phyloP scores from a whole-genome alignment of 306 rosid species.

The Rosa rugosa region DNA sequence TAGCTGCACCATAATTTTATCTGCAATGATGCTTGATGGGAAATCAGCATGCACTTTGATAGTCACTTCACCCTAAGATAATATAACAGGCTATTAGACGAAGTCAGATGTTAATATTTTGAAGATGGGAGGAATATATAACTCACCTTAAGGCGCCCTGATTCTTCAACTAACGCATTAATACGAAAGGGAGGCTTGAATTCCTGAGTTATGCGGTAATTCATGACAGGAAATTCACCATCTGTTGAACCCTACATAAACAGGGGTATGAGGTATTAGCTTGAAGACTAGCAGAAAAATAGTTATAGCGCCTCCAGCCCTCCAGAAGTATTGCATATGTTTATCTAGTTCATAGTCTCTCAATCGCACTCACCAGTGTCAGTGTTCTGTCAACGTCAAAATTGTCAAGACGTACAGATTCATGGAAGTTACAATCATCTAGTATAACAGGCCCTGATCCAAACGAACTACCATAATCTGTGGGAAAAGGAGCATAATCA shows the following conservation, averaged over 20 bases:
- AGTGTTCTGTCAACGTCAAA: constrained; percentile 76
- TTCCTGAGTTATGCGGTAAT: constrained; percentile 84
- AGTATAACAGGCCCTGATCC: constrained; percentile 67
- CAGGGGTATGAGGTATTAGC: constrained; percentile 20
- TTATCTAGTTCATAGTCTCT: constrained; percentile 6
- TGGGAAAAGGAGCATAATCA: constrained; percentile 29
- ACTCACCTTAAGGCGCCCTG: constrained; percentile 70
- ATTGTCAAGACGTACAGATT: constrained; percentile 87
- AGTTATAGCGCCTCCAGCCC: neutral
- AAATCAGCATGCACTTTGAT: constrained; percentile 80
- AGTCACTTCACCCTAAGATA: constrained; percentile 76
- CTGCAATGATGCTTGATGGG: constrained; percentile 66
- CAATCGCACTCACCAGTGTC: constrained; percentile 60
- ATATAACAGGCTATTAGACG: constrained; percentile 17
- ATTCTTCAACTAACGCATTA: constrained; percentile 83
- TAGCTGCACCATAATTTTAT: constrained; percentile 67
- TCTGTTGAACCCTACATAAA: constrained; percentile 73
- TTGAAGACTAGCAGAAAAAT: constrained; percentile 7
- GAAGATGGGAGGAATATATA: constrained; percentile 14
- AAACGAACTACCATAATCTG: constrained; percentile 73
- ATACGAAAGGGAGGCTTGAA: constrained; percentile 87
- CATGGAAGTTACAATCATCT: constrained; percentile 96
- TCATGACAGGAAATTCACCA: constrained; percentile 97
- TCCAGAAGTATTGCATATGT: neutral
- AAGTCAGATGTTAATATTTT: constrained; percentile 18